phyloP scores from a whole-genome alignment of 352 stramenopile species.

The Paralagenidium karlingii region DNA sequence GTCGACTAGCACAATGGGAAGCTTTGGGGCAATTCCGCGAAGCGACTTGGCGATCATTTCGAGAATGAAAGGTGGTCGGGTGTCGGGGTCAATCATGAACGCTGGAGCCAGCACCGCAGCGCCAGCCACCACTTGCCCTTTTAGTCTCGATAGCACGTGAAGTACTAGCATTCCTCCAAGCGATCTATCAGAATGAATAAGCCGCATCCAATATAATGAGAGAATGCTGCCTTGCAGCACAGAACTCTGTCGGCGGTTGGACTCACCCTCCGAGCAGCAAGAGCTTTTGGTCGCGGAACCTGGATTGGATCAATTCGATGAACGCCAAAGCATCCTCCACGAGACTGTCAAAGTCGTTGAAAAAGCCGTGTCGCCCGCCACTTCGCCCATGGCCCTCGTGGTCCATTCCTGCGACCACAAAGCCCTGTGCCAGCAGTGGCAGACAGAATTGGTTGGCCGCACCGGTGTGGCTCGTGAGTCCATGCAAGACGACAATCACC shows the following conservation, averaged over 20 bases:
- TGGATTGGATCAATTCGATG: slow-evolving; percentile 33
- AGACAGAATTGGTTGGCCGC: slow-evolving; percentile 66
- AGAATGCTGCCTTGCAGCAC: too few relatives aligned
- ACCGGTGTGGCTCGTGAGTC: slow-evolving; percentile 70
- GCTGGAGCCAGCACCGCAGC: slow-evolving; percentile 60
- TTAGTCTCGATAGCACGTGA: slow-evolving; percentile 30
- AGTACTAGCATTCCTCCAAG: slow-evolving; percentile 57
- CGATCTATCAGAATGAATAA: slow-evolving; percentile 22
- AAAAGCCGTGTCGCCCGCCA: slow-evolving; percentile 63
- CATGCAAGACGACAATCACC: slow-evolving; percentile 58
- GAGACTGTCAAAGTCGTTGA: slow-evolving; percentile 42
- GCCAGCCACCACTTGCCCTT: slow-evolving; percentile 43
- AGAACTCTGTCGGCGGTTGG: too few relatives aligned
- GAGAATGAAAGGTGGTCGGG: slow-evolving; percentile 25
- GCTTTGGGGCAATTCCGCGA: slow-evolving; percentile 38
- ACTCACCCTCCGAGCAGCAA: slow-evolving; percentile 60
- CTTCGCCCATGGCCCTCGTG: slow-evolving; percentile 67
- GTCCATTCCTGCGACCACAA: slow-evolving; percentile 50
- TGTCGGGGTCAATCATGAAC: slow-evolving; percentile 46
- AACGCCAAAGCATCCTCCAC: slow-evolving; percentile 53
- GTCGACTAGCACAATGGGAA: slow-evolving; percentile 45
- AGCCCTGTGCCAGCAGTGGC: slow-evolving; percentile 42
- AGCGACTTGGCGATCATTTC: slow-evolving; percentile 38
- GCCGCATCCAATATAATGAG: background rate
- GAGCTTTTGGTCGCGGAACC: slow-evolving; percentile 49